Evolutionary conservation across 202 grass and related monocot species (phyloP), one percentile per base, ranked within the genome.

Genomic region (Schoenoplectus tabernaemontani): DNA sequence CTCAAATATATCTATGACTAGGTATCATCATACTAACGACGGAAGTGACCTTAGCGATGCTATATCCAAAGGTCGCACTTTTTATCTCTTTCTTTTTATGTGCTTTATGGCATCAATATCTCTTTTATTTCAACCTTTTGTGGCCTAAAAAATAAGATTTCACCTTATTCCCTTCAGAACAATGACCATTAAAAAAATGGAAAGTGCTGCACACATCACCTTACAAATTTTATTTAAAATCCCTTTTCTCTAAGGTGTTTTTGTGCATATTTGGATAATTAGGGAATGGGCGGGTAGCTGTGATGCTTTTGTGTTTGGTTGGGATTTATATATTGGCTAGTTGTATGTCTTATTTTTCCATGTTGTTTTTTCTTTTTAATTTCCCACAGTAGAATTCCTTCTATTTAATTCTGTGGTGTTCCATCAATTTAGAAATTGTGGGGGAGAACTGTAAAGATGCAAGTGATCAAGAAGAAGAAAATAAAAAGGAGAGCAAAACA

Each of bases 1-100:
- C 75, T 83, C 80, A 44, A 77, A 80, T 57, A 62, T 75, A 60
- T 80, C 81, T 75, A 47, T 78, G 47, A 43, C 15, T 84, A 85
- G 87, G 84, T 82, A 82, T 85, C 71, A 64, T 32, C 80, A 88
- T 56, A 54, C 44, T 66, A 74, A 85, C 16, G 71, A 85, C 64
- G 83, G 72, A 88, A 85, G 83, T 88, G 82, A 84, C 69, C 71
- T 85, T 78, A 79, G 87, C 81, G 83, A 82, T 62, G 87, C 83
- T 77, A 78, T 82, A 76, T 82, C 83, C n/a, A 79, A 85, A 85
- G 87, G 86, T 88, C 20, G 66, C 61, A 11, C 44, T 62, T 79
- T 59, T 62, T n/a, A n/a, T n/a, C n/a, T 79, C 54, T 61, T 17
- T 79, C 76, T 79, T 37, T 78, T 32, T 61, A 46, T 19, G 16